Percentiles rank a stretch among this genome's conserved stretches.
phyloP scores from a whole-genome alignment of 495 filamentous ascomycete genomes.

The Xylaria curta region DNA sequence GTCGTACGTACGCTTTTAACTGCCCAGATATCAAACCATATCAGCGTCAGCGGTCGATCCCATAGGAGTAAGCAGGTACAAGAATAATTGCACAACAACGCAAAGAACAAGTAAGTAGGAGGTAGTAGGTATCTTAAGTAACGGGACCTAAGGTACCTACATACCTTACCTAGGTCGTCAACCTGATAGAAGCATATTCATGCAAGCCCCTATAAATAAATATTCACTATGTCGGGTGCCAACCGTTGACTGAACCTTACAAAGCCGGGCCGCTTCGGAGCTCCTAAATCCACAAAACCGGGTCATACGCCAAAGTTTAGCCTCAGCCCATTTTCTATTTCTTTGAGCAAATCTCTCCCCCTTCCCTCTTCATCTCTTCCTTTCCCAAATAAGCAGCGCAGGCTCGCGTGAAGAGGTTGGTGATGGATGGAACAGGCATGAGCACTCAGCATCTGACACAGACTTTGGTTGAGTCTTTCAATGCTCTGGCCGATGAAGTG shows the following conservation, averaged over 20 bases:
- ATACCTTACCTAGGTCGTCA: too few species aligned
- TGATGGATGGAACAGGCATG: conserved; percentile 41
- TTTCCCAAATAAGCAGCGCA: conserved; percentile 11
- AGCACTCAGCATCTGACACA: conserved; percentile 49
- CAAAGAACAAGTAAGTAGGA: too few species aligned
- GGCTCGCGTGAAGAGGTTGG: conserved; percentile 17
- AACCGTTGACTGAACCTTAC: background rate
- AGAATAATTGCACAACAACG: background rate
- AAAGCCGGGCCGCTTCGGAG: conserved; percentile 27
- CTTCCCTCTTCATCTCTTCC: conserved; percentile 12
- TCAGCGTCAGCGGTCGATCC: background rate
- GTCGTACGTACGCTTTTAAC: background rate
- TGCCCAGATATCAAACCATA: background rate
- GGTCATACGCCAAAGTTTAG: conserved; percentile 20
- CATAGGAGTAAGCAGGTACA: background rate
- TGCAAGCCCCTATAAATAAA: background rate
- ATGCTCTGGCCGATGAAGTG: conserved; percentile 65
- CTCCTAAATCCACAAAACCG: conserved; percentile 27
- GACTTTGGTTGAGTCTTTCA: conserved; percentile 66
- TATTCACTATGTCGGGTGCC: background rate
- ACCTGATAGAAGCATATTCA: conserved; percentile 2
- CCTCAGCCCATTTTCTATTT: conserved; percentile 25
- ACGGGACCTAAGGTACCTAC: too few species aligned
- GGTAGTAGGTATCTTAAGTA: too few species aligned
- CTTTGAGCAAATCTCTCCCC: conserved; percentile 2